Evolutionary conservation across 2,329 filamentous ascomycete genomes (phyloP), one percentile per base, ranked within the genome.

Genomic region (Ustilaginoidea virens): DNA sequence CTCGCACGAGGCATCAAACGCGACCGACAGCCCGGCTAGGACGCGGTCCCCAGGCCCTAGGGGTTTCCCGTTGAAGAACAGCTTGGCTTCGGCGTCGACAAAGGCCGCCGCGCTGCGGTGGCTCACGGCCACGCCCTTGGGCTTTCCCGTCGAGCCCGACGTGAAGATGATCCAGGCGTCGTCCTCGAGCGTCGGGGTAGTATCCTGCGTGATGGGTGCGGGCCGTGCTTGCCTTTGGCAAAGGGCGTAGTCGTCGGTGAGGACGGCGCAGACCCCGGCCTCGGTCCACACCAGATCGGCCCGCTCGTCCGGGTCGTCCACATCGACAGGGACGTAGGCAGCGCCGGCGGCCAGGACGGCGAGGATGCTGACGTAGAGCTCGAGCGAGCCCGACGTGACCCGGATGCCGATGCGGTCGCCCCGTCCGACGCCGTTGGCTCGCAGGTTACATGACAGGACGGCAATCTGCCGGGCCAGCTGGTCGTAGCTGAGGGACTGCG

Each of bases 121-220:
- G 7, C 33, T 38, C 16, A 42, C 34, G 2, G 39, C 30, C 10
- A 39, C 39, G 11, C 41, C 41, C 17, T 44, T 44, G 2, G 41
- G 40, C 33, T 38, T 39, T 3, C 37, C 39, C 3, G 37, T 39
- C 12, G 30, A 34, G 7, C 37, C 39, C 9, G 39, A 39, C 3
- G 41, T 44, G 24, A 39, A 41, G 14, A 44, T 42, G 22, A 42
- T 36, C 38, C 38, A 39, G 8, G 38, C 38, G 20, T 39, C 38
- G 19, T 38, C 16, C 5, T 35, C 32, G 5, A n/a, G n/a, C n/a
- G n/a, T n/a, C n/a, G n/a, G n/a, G n/a, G n/a, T n/a, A n/a, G n/a
- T n/a, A n/a, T n/a, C n/a, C n/a, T n/a, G n/a, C n/a, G n/a, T n/a
- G n/a, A n/a, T n/a, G n/a, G n/a, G n/a, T n/a, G n/a, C n/a, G n/a